Evolutionary conservation across 208 protist genomes (phyloP).

Genomic region (Leishmania mexicana): DNA sequence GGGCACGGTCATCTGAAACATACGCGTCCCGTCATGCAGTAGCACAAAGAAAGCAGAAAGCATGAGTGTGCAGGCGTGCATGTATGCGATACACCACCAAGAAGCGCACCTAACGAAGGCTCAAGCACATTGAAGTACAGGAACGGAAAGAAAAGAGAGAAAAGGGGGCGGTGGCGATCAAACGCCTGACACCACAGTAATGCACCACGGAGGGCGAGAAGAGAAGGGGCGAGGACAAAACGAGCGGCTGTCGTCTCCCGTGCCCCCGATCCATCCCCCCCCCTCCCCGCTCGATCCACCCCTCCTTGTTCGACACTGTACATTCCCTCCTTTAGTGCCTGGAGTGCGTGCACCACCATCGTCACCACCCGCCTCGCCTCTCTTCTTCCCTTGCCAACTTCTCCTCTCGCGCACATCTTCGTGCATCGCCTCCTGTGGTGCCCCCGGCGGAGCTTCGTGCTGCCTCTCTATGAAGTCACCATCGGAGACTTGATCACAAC

Average conservation of each 20-base stretch:
- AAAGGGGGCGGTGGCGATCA: not conserved
- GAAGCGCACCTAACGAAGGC: not conserved
- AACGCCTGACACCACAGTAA: not conserved
- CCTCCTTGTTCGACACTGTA: not conserved
- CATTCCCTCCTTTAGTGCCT: not conserved
- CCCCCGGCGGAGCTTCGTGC: not conserved
- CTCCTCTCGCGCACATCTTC: too few species aligned
- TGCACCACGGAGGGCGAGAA: not conserved
- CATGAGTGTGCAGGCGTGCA: too few species aligned
- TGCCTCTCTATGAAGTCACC: slow-evolving; percentile 2
- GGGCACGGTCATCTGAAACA: not conserved
- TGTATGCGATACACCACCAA: not conserved
- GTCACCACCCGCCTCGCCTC: not conserved
- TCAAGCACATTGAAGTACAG: not conserved
- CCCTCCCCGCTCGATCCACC: not conserved
- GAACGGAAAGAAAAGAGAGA: not conserved
- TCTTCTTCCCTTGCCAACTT: not conserved
- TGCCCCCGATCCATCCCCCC: not conserved
- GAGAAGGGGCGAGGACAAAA: not conserved
- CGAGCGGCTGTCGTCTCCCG: not conserved
- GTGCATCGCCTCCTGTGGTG: not conserved
- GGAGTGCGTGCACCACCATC: not conserved
- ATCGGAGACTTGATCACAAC: not conserved
- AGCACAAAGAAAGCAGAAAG: not conserved
- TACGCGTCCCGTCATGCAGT: not conserved